phyloP scores from a whole-genome alignment of 169 alveolate species.

The Ichthyophthirius multifiliis region DNA sequence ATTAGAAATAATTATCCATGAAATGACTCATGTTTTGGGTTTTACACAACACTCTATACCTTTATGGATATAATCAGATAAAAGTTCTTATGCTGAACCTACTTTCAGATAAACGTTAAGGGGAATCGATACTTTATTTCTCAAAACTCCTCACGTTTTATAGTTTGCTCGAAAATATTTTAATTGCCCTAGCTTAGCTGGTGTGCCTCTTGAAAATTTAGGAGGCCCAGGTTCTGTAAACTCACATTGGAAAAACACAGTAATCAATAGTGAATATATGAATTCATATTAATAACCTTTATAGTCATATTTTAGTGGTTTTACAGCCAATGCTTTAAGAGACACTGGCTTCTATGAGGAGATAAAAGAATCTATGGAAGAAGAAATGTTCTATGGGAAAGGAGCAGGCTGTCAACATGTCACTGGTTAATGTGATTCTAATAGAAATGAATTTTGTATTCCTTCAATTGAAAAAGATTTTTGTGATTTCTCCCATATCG shows the following conservation, averaged over 20 bases:
- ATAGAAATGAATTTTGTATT: not conserved
- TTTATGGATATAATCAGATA: not conserved
- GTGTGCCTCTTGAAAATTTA: conserved; percentile 32
- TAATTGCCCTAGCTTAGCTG: conserved; percentile 17
- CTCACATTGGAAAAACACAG: conserved; percentile 32
- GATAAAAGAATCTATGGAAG: not conserved
- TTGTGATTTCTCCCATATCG: not conserved
- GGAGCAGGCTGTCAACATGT: not conserved
- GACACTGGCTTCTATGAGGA: conserved; percentile 34
- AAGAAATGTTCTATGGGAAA: not conserved
- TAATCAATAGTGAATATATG: too few species aligned
- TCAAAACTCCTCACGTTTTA: conserved; percentile 28
- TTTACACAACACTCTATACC: not conserved
- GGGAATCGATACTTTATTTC: not conserved
- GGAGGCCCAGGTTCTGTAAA: conserved; percentile 36
- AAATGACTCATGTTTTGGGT: not conserved
- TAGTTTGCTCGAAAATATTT: conserved; percentile 21
- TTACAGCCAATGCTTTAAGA: conserved; percentile 18
- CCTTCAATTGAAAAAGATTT: too few species aligned
- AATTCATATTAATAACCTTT: too few species aligned
- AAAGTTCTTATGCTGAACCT: not conserved
- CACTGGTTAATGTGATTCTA: not conserved
- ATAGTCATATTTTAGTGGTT: too few species aligned
- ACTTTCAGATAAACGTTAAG: not conserved
- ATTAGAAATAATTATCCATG: not conserved